Conservation (phyloP, 2,329 filamentous ascomycete species). For the Cladosporium phlei region DNA sequence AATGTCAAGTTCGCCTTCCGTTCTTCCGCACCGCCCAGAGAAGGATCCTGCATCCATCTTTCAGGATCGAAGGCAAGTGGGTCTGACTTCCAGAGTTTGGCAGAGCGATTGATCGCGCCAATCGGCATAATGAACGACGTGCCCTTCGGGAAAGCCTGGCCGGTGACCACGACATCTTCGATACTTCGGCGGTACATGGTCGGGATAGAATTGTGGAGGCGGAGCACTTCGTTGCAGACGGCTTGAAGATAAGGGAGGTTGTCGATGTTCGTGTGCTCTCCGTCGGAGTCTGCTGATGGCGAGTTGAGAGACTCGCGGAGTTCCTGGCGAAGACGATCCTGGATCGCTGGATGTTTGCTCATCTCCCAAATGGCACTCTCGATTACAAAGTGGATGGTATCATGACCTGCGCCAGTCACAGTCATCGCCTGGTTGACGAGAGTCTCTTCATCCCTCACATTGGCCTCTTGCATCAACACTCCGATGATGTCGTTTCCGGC, state of each 20-base stretch:
- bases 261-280: conserved; percentile 35
- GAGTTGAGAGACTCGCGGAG: conserved; percentile 58
- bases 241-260: conserved; percentile 43
- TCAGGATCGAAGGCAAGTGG: conserved; percentile 41
- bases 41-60: conserved; percentile 45
- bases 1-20: conserved; percentile 35
- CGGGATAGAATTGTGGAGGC: conserved; percentile 45
- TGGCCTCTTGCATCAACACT: conserved; percentile 47
- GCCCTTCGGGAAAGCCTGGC: conserved; percentile 35
- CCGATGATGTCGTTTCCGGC: conserved; percentile 37
- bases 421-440: conserved; percentile 54
- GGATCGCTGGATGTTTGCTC: conserved; percentile 60
- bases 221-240: conserved; percentile 43
- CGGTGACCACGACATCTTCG: conserved; percentile 38
- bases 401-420: conserved; percentile 58
- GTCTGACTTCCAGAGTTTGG: conserved; percentile 39
- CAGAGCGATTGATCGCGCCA: conserved; percentile 41
- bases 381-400: conserved; percentile 70
- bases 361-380: conserved; percentile 72
- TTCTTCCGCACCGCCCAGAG: conserved; percentile 31
- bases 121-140: conserved; percentile 37
- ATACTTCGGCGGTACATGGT: conserved; percentile 43
- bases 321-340: conserved; percentile 64
- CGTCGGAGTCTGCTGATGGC: conserved; percentile 22
- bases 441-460: conserved; percentile 46